Percentiles rank a stretch among this genome's conserved stretches.
These are phyloP conservation scores for Amniculicola lignicola DNA, from an alignment of 495 filamentous ascomycete species.

Conservation along the genomic window DNA sequence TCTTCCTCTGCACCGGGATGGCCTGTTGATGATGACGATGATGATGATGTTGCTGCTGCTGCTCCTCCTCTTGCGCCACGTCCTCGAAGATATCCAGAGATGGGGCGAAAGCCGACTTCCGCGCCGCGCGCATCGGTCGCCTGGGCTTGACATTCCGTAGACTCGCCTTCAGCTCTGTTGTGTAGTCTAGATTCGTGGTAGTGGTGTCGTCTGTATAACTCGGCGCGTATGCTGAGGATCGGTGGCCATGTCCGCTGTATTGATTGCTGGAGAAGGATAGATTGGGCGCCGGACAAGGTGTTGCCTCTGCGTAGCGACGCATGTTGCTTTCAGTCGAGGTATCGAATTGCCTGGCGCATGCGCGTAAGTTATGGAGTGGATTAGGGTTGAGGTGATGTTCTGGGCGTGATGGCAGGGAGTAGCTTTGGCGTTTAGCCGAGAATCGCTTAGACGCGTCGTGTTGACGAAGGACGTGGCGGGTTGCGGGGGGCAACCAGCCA, in stretches of 20 bases:
- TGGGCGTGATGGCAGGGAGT: too few species aligned
- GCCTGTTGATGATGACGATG: too few species aligned
- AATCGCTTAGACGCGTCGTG: too few species aligned
- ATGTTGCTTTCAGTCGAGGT: constrained; percentile 4
- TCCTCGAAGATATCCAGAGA: constrained; percentile 33
- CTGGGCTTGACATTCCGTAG: constrained; percentile 29
- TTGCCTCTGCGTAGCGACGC: constrained; percentile 29
- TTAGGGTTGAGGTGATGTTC: not conserved
- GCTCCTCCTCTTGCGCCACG: constrained; percentile 31
- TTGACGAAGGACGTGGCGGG: too few species aligned
- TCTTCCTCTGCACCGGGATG: constrained; percentile 10
- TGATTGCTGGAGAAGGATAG: constrained; percentile 27
- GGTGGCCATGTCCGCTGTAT: constrained; percentile 20
- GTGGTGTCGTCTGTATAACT: constrained; percentile 24
- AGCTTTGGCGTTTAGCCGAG: too few species aligned
- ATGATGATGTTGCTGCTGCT: constrained; percentile 20
- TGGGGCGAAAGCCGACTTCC: constrained; percentile 25
- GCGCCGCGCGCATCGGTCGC: constrained; percentile 13
- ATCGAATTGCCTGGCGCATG: not conserved
- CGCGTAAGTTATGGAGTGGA: not conserved
- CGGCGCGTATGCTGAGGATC: constrained; percentile 26
- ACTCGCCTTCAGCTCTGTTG: constrained; percentile 24
- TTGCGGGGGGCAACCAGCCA: too few species aligned
- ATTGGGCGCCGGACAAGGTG: constrained; percentile 32
- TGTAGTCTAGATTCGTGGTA: constrained; percentile 33